Evolutionary conservation across 345 rosid species (phyloP).

Genomic region (Eucalyptus rudis): DNA sequence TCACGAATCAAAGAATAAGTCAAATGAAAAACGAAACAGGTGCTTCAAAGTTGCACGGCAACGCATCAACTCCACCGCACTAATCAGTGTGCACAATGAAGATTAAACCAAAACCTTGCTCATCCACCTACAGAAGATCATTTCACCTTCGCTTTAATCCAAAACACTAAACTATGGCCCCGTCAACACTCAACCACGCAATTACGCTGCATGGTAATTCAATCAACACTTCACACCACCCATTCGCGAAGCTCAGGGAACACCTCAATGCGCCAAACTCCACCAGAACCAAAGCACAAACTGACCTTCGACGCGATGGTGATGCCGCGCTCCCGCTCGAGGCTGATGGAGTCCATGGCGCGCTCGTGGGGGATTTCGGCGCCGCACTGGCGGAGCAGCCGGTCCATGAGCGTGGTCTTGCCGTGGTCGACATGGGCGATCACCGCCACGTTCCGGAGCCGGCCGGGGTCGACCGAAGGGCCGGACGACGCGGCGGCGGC

Average conservation of each 20-base stretch:
- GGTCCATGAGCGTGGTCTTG: constrained; percentile 96
- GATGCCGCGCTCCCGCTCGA: constrained; percentile 96
- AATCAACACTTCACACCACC: background rate
- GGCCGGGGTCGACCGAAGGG: constrained; percentile 48
- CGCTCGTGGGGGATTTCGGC: constrained; percentile 97
- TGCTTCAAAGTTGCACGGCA: background rate
- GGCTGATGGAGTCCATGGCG: constrained; percentile 96
- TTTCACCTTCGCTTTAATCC: background rate
- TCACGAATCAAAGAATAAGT: background rate
- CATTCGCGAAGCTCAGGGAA: background rate
- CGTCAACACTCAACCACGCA: background rate
- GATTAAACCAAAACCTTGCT: background rate
- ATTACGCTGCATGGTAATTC: background rate
- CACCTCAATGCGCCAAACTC: background rate
- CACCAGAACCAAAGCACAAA: background rate
- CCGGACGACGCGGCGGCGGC: constrained; percentile 14
- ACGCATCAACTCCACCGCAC: background rate
- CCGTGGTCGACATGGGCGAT: constrained; percentile 99
- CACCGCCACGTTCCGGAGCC: constrained; percentile 89
- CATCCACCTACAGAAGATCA: background rate
- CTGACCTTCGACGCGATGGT: constrained; percentile 88
- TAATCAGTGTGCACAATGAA: background rate
- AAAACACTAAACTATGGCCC: background rate
- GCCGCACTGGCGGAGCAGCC: constrained; percentile 95
- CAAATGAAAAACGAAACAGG: background rate